Evolutionary conservation across 345 rosid genomes (phyloP).

Genomic region (Murraya paniculata): DNA sequence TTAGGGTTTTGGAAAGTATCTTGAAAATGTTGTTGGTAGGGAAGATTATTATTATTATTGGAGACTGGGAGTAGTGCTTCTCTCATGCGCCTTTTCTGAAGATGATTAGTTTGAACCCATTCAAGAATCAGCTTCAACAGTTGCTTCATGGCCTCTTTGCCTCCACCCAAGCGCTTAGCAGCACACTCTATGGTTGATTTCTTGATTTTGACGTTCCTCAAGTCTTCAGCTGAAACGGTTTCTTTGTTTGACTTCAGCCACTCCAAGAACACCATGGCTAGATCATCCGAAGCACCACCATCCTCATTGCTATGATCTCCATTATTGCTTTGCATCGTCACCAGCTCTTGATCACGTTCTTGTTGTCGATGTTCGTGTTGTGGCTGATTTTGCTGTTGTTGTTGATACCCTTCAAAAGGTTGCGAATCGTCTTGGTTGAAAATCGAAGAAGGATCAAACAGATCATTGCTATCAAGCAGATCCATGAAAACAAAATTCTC

Average conservation of each 20-base stretch:
- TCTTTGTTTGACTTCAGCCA: constrained; percentile 90
- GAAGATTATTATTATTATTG: background rate
- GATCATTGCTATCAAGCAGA: constrained; percentile 62
- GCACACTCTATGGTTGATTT: constrained; percentile 91
- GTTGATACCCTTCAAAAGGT: constrained; percentile 31
- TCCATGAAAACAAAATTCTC: constrained; percentile 86
- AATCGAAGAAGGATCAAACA: constrained; percentile 67
- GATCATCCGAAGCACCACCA: constrained; percentile 53
- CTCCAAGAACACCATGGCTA: constrained; percentile 76
- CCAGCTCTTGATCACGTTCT: constrained; percentile 8
- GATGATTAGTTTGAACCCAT: constrained; percentile 94
- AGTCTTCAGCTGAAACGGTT: constrained; percentile 83
- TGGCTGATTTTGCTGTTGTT: constrained; percentile 4
- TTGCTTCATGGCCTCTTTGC: constrained; percentile 89
- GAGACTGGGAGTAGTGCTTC: constrained; percentile 16
- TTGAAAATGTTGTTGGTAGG: constrained; percentile 30
- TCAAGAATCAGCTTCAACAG: constrained; percentile 88
- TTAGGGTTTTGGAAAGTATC: constrained; percentile 51
- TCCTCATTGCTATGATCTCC: constrained; percentile 16
- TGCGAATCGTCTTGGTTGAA: constrained; percentile 44
- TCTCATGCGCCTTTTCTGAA: constrained; percentile 48
- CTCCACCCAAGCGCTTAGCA: constrained; percentile 83
- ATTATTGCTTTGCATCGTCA: background rate
- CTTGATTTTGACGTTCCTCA: constrained; percentile 86
- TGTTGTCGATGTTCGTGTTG: background rate